Percentiles rank a stretch among this genome's conserved stretches.
Evolutionary conservation across 768 basidiomycete genomes (phyloP).

Genomic region (Suillus alpinus): DNA sequence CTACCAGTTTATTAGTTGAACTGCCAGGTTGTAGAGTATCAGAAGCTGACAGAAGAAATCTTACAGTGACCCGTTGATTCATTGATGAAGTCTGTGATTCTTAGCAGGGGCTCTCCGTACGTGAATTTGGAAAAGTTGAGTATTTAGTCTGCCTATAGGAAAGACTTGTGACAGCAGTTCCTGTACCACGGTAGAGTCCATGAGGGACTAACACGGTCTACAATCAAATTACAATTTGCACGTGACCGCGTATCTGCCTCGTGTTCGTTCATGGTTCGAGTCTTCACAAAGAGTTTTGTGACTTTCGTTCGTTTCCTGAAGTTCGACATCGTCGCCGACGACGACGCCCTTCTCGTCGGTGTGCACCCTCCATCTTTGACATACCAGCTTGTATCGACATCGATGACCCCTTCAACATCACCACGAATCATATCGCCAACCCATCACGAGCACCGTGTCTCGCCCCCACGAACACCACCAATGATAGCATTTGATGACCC

Average conservation of each 20-base stretch:
- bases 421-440: constrained; percentile 28
- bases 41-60: too few species aligned
- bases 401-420: constrained; percentile 21
- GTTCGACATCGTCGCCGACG: constrained; percentile 14
- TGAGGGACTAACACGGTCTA: constrained; percentile 7
- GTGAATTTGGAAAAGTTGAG: too few species aligned
- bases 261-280: constrained; percentile 29
- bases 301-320: constrained; percentile 10
- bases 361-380: constrained; percentile 1
- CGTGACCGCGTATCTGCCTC: constrained; percentile 35
- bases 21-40: too few species aligned
- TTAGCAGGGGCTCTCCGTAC: too few species aligned
- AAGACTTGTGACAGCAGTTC: not conserved
- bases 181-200: not conserved
- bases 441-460: constrained; percentile 27
- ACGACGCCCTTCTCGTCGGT: constrained; percentile 16
- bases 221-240: constrained; percentile 23
- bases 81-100: too few species aligned
- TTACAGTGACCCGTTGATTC: too few species aligned
- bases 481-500: constrained; percentile 25
- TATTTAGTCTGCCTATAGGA: too few species aligned
- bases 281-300: constrained; percentile 25
- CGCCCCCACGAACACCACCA: constrained; percentile 30
- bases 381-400: not conserved
- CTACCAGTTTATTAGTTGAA: too few species aligned